Conservation (phyloP, 352 stramenopile species). For the Pythium chondricola region DNA sequence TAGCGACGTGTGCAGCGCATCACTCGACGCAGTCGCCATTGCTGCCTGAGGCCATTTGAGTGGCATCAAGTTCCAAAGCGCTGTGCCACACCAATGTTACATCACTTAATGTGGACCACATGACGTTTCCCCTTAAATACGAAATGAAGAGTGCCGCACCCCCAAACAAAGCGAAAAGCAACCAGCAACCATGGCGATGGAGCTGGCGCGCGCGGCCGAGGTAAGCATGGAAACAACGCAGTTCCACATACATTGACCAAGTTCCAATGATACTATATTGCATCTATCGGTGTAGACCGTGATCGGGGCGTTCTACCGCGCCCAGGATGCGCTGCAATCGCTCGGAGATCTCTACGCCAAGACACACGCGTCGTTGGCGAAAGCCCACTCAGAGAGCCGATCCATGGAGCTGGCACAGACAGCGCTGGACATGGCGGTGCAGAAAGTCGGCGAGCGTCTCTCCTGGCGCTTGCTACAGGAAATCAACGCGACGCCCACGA, state of each 20-base stretch:
- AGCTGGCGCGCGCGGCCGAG: slow-evolving; percentile 57
- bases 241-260: too few relatives aligned
- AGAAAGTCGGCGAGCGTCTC: slow-evolving; percentile 73
- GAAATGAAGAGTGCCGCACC: background rate
- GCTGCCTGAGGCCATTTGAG: slow-evolving; percentile 1
- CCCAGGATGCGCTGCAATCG: slow-evolving; percentile 38
- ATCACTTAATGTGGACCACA: slow-evolving; percentile 4
- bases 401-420: slow-evolving; percentile 43
- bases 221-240: slow-evolving; percentile 16
- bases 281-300: slow-evolving; percentile 26
- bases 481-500: slow-evolving; percentile 37
- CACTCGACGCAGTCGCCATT: slow-evolving; percentile 2
- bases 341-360: slow-evolving; percentile 45
- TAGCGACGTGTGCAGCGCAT: slow-evolving; percentile 15
- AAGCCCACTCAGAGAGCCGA: slow-evolving; percentile 1
- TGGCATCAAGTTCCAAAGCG: slow-evolving; percentile 1
- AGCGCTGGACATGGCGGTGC: slow-evolving; percentile 70
- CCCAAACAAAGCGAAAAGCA: background rate
- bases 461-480: slow-evolving; percentile 75
- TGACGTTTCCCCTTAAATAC: slow-evolving; percentile 2
- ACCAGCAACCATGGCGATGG: slow-evolving; percentile 39
- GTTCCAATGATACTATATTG: too few relatives aligned
- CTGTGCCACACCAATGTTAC: slow-evolving; percentile 3
- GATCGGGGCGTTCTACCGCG: slow-evolving; percentile 54
- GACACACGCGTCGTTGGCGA: slow-evolving; percentile 18